Base-by-base conservation (phyloP, 1,284 basidiomycete genomes). In the Vanrija sp. region DNA sequence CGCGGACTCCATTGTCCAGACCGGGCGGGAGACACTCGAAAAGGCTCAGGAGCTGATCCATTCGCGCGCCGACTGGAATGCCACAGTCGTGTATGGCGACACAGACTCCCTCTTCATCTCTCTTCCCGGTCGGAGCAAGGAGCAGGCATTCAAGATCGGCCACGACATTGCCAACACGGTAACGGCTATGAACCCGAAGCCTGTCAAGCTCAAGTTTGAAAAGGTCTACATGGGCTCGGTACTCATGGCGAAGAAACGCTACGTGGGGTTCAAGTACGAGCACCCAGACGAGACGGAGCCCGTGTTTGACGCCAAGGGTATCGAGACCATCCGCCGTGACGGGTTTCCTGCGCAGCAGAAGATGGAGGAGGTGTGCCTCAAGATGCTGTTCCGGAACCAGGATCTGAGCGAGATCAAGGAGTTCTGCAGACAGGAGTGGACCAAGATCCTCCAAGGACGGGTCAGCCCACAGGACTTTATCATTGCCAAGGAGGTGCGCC, bases 1-100 rank as follows among this genome's bases (percentile, higher is more conserved):
- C 40, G 96, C 95, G 0, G 95, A 98, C 70, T 91, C 91, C 53
- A 98, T 98, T 62, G 95, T 98, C 0, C 94, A 98, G 77, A 93
- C 85, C 19, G 95, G 95, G 2, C 82, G 95, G 39, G 94, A 98
- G 77, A 98, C 92, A 0, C 79, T 98, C 18, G 94, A 98, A 75
- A 91, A 92, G 82, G 92, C 95, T 0, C 91, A 97, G 62, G 81
- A 83, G 44, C 68, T 86, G 29, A 94, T 98, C 58, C 85, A 96
- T 55, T 78, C 81, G 1, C 88, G 84, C 2, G 78, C 80, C 43
- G 87, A 86, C 69, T 98, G 95, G 95, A 88, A 86, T 5, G 94
- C 91, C 3, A 83, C 86, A 65, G 89, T 97, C 6, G 91, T 98
- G 6, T 98, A 98, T 69, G 95, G 96, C n/a, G 95, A 98, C 68